Base-by-base conservation (phyloP, 2,329 filamentous ascomycete species). In the Orbilia javanica region DNA sequence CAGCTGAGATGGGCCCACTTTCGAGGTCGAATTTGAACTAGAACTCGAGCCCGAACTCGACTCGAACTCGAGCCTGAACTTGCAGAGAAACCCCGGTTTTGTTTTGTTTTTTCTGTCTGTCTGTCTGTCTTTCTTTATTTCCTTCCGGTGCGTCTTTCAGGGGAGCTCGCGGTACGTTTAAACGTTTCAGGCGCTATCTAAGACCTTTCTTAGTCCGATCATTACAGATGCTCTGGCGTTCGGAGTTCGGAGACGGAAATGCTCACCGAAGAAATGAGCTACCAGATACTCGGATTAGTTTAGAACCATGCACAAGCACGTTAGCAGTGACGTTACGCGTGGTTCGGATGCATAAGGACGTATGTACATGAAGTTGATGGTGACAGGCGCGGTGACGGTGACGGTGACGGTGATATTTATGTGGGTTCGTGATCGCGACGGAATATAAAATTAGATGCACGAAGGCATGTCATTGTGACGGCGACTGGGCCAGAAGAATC, bases 111-210 rank as follows among this genome's bases (percentile, higher is more conserved):
- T 11, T 46, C n/a, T 48, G n/a, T n/a, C n/a, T n/a, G n/a, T n/a
- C n/a, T n/a, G n/a, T n/a, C n/a, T n/a, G n/a, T n/a, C n/a, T n/a
- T n/a, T n/a, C n/a, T n/a, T n/a, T n/a, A n/a, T n/a, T n/a, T n/a
- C n/a, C n/a, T n/a, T n/a, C n/a, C n/a, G n/a, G n/a, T n/a, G n/a
- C n/a, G n/a, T n/a, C n/a, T 77, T 77, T 71, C 73, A 77, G 66
- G 73, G 66, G 73, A 77, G 73, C 65, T 66, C 22, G 65, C 36
- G 42, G 71, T 64, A 20, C 15, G 42, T 18, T 44, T 44, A 8
- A 44, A 44, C 42, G 42, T 44, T 68, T 60, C 69, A 73, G 53
- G 10, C 42, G 48, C 52, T 44, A 42, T 42, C 27, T 34, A 57
- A 39, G 34, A 44, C 42, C 53, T 31, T 36, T 8, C 50, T 50